Evolutionary conservation across 1,284 basidiomycete genomes (phyloP).

Genomic region (Agaricales sp.): DNA sequence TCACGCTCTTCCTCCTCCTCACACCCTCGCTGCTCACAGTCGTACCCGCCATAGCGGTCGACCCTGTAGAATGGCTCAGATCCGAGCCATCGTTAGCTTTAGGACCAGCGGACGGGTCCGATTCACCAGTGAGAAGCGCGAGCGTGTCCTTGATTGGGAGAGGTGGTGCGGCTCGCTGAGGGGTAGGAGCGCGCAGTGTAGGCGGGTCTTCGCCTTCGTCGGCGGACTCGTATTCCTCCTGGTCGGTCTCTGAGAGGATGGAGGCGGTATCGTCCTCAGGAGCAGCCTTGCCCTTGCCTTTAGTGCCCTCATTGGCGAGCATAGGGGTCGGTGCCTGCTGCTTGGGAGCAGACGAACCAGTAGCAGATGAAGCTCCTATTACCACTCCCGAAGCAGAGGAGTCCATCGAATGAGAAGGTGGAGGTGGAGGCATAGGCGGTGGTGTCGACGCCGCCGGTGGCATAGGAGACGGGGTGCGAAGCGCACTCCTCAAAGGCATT

Average conservation of each 20-base stretch:
- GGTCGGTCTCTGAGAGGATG: no score
- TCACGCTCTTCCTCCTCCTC: slow-evolving; percentile 49
- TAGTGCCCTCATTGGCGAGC: slow-evolving; percentile 8
- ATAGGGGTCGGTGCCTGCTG: no score
- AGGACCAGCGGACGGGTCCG: no score
- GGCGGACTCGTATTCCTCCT: no score
- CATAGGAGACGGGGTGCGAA: slow-evolving; percentile 40
- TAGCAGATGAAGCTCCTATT: neutral
- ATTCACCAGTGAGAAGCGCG: neutral
- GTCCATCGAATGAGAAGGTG: neutral
- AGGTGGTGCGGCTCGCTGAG: neutral
- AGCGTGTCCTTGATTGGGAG: neutral
- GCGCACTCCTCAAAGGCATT: slow-evolving; percentile 50
- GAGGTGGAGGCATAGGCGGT: neutral
- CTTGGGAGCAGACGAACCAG: neutral
- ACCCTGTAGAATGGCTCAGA: neutral
- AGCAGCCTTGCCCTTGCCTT: slow-evolving; percentile 12
- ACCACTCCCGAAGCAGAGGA: no score
- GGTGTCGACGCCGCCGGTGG: slow-evolving; percentile 3
- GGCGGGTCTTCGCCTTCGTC: slow-evolving; percentile 12
- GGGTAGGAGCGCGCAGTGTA: neutral
- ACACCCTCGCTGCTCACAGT: neutral
- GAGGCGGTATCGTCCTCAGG: slow-evolving; percentile 10
- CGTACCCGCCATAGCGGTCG: neutral
- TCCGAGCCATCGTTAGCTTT: neutral